A percentile compares a stretch with the other conserved stretches of the same genome.
Evolutionary conservation across 2,329 filamentous ascomycete species (phyloP).

Genomic region (Penicillium corylophilum): DNA sequence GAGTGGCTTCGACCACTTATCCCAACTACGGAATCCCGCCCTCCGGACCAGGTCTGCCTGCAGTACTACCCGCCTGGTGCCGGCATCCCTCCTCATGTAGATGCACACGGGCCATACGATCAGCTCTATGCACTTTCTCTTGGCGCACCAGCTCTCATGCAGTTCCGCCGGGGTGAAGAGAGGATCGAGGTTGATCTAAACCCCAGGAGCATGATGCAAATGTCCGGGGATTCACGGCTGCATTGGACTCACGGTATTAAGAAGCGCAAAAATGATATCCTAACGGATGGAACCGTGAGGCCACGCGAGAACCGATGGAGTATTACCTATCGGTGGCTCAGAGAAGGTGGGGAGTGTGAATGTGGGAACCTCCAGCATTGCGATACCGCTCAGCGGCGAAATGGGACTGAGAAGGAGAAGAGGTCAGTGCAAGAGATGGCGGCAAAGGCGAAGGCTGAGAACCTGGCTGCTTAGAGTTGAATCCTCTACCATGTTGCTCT

Average conservation of each 20-base stretch:
- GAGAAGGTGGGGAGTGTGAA: slow-evolving; percentile 47
- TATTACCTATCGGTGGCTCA: slow-evolving; percentile 56
- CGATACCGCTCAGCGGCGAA: slow-evolving; percentile 51
- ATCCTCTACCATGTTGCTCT: background rate
- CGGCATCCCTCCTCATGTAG: slow-evolving; percentile 62
- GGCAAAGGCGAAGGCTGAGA: slow-evolving; percentile 5
- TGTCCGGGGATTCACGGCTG: slow-evolving; percentile 51
- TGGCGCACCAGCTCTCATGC: slow-evolving; percentile 34
- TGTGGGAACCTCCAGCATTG: slow-evolving; percentile 53
- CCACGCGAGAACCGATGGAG: slow-evolving; percentile 52
- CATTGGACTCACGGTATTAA: slow-evolving; percentile 59
- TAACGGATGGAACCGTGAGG: slow-evolving; percentile 49
- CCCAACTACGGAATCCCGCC: slow-evolving; percentile 44
- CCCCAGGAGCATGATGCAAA: slow-evolving; percentile 53
- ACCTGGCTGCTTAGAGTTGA: background rate
- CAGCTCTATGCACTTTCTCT: slow-evolving; percentile 37
- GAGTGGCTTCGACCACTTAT: slow-evolving; percentile 53
- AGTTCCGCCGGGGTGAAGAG: slow-evolving; percentile 29
- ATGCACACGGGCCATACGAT: slow-evolving; percentile 53
- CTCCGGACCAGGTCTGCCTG: slow-evolving; percentile 59
- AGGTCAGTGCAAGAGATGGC: slow-evolving; percentile 25
- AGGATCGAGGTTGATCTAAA: slow-evolving; percentile 49
- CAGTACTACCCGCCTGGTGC: slow-evolving; percentile 61
- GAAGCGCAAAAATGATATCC: slow-evolving; percentile 53
- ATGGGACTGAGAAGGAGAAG: slow-evolving; percentile 52